phyloP scores from a whole-genome alignment of 768 basidiomycete species.

The Mycena filopes region DNA sequence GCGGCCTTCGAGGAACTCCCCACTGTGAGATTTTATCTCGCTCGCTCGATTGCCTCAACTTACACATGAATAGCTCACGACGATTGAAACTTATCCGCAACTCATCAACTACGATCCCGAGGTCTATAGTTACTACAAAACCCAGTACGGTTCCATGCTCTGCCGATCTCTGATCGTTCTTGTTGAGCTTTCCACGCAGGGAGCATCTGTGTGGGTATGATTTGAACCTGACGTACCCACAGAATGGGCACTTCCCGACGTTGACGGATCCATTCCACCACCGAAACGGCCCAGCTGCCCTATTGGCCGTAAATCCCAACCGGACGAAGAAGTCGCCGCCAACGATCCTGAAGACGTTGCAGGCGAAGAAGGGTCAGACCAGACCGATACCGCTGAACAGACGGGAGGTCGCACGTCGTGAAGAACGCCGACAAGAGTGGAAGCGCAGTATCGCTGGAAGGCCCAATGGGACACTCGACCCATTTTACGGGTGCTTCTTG shows the following conservation, averaged over 20 bases:
- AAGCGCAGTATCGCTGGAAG: slow-evolving; percentile 61
- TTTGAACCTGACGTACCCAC: slow-evolving; percentile 75
- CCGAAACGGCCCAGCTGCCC: slow-evolving; percentile 20
- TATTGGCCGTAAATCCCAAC: slow-evolving; percentile 17
- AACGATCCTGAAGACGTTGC: slow-evolving; percentile 31
- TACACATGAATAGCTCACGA: slow-evolving; percentile 51
- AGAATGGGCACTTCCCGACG: slow-evolving; percentile 60
- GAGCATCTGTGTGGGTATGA: slow-evolving; percentile 70
- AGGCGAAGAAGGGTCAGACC: not conserved
- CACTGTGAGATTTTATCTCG: slow-evolving; percentile 48
- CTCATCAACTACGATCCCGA: slow-evolving; percentile 77
- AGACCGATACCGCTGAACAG: slow-evolving; percentile 32
- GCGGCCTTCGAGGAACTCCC: slow-evolving; percentile 63
- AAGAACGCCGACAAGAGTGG: slow-evolving; percentile 44
- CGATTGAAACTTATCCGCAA: slow-evolving; percentile 80
- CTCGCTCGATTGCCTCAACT: not conserved
- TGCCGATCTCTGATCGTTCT: not conserved
- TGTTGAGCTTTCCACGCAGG: slow-evolving; percentile 44
- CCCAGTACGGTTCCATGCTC: slow-evolving; percentile 60
- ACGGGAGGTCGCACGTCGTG: slow-evolving; percentile 34
- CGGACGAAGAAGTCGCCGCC: slow-evolving; percentile 1
- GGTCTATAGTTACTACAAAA: slow-evolving; percentile 73
- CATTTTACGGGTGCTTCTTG: slow-evolving; percentile 71
- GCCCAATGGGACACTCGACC: slow-evolving; percentile 64
- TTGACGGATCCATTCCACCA: slow-evolving; percentile 34